These are phyloP conservation scores for Plasmodium blacklocki DNA, from an alignment of 169 alveolate species.

Conservation along the genomic window DNA sequence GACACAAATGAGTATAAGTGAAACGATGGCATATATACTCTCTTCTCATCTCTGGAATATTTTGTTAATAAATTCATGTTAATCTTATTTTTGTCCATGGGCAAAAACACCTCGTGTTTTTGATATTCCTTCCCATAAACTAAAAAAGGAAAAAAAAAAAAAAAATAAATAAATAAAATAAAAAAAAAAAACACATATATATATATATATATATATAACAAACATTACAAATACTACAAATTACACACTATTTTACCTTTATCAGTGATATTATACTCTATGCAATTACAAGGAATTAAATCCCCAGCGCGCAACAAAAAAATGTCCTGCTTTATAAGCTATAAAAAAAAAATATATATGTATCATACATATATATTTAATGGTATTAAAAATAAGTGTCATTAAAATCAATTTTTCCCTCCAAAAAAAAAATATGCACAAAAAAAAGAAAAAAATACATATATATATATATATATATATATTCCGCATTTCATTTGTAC, in stretches of 20 bases:
- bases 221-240: not conserved
- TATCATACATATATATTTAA: not conserved
- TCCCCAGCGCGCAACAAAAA: slow-evolving; percentile 64
- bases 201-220: not conserved
- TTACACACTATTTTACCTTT: slow-evolving; percentile 4
- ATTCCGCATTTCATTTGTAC: not conserved
- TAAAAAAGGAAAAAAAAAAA: not conserved
- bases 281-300: slow-evolving; percentile 49
- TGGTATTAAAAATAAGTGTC: not conserved
- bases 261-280: slow-evolving; percentile 35
- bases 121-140: slow-evolving; percentile 45
- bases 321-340: slow-evolving; percentile 68
- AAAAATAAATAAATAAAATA: not conserved
- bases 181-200: not conserved
- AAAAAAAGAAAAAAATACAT: not conserved
- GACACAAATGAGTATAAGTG: slow-evolving; percentile 46
- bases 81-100: slow-evolving; percentile 44
- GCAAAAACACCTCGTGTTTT: slow-evolving; percentile 58
- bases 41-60: slow-evolving; percentile 49
- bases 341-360: not conserved
- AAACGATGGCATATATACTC: slow-evolving; percentile 67
- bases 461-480: not conserved
- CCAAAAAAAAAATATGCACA: not conserved
- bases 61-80: slow-evolving; percentile 44
- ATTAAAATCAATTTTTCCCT: no score